These are phyloP conservation scores for Coffea canephora DNA, from an alignment of 257 asterid genomes.

Conservation along the genomic window DNA sequence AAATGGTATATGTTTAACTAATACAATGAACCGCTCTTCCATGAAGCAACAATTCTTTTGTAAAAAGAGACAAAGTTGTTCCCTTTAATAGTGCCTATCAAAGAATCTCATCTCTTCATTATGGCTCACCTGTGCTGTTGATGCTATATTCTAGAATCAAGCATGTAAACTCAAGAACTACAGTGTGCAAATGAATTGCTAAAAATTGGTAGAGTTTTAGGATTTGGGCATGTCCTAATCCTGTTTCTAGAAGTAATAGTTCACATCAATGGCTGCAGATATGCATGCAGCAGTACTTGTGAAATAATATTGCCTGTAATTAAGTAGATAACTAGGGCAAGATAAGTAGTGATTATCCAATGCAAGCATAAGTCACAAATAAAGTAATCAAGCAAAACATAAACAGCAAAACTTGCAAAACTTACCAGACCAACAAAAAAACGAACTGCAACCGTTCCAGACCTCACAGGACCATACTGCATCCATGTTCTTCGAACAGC, in stretches of 20 bases:
- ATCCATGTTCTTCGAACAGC: constrained; percentile 98
- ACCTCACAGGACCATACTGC: constrained; percentile 83
- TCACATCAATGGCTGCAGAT: not conserved
- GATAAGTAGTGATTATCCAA: not conserved
- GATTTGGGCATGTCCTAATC: not conserved
- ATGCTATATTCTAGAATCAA: not conserved
- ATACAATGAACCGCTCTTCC: not conserved
- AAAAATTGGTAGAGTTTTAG: not conserved
- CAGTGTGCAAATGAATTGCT: not conserved
- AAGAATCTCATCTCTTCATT: not conserved
- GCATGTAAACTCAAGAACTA: not conserved
- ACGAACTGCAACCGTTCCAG: constrained; percentile 90
- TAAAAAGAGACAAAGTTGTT: no score
- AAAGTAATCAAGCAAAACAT: not conserved
- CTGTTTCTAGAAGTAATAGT: not conserved
- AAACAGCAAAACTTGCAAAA: constrained; percentile 4
- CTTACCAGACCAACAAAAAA: constrained; percentile 98
- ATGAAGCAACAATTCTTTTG: not conserved
- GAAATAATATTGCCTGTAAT: not conserved
- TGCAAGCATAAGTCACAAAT: no score
- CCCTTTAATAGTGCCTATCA: not conserved
- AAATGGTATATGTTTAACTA: not conserved
- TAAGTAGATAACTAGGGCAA: not conserved
- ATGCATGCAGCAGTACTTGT: not conserved
- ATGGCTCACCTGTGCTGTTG: not conserved